phyloP scores from a whole-genome alignment of 805 yeast species.

The Ogataea salicorniae region DNA sequence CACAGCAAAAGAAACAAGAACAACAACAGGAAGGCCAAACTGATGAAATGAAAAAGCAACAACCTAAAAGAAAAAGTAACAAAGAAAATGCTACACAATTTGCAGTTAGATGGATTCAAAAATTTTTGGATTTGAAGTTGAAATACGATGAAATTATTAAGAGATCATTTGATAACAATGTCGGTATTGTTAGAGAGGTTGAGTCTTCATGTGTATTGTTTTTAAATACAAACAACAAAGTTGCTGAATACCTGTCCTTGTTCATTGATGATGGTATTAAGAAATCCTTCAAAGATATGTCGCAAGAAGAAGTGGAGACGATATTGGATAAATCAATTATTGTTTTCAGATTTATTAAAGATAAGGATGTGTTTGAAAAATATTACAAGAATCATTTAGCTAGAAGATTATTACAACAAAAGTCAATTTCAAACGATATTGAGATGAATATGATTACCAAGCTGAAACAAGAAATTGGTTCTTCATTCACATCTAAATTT shows the following conservation, averaged over 20 bases:
- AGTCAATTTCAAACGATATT: constrained; percentile 45
- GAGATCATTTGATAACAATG: constrained; percentile 45
- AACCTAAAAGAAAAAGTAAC: constrained; percentile 14
- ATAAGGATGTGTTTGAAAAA: constrained; percentile 82
- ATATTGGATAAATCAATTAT: constrained; percentile 51
- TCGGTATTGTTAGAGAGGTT: constrained; percentile 46
- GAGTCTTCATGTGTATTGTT: constrained; percentile 59
- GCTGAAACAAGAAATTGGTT: constrained; percentile 72
- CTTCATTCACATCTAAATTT: constrained; percentile 69
- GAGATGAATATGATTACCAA: constrained; percentile 66
- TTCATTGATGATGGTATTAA: constrained; percentile 55
- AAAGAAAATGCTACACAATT: constrained; percentile 40
- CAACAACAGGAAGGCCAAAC: constrained; percentile 9
- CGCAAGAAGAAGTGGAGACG: constrained; percentile 40
- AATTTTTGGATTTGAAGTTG: constrained; percentile 45
- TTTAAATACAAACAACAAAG: constrained; percentile 44
- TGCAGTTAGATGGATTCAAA: constrained; percentile 67
- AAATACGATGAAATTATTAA: constrained; percentile 46
- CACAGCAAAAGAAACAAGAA: constrained; percentile 14
- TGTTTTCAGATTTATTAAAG: constrained; percentile 64
- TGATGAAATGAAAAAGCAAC: constrained; percentile 11
- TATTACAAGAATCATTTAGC: constrained; percentile 85
- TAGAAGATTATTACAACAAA: constrained; percentile 58
- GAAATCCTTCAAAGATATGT: constrained; percentile 41
- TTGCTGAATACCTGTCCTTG: constrained; percentile 52